Base-by-base conservation (phyloP, 176 grass and related monocot species). In the Carex kokanica region DNA sequence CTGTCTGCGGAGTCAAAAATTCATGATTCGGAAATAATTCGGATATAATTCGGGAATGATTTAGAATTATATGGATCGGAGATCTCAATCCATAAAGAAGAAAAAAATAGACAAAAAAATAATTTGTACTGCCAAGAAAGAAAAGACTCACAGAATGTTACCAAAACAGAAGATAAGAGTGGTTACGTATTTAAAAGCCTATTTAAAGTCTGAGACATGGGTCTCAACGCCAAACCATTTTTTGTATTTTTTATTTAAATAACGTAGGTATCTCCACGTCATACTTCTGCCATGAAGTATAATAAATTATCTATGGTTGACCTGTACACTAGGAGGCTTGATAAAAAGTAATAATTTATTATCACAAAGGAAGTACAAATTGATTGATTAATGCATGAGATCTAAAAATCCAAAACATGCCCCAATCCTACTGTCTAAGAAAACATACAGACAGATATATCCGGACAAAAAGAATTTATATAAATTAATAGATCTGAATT, bases 301-400 rank as follows among this genome's bases (percentile, higher is more conserved):
- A 78, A 51, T 43, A 78, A 51, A 78, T 45, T 74, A 64, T 65
- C 59, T 66, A 52, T 51, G 60, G 79, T 81, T 82, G 80, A 82
- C 79, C 79, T 27, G 58, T n/a, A 38, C 43, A 7, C 29, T 53
- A 66, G 79, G 60, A 53, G 41, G n/a, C 40, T 64, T 82, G 20
- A 21, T 27, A 64, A 67, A 81, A 60, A 32, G 7, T 34, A 62
- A 8, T 9, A 58, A 62, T 60, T 81, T 21, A 49, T 81, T 43
- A 41, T 63, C n/a, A 41, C 16, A 65, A 45, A 64, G 11, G 27
- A 38, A 60, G 52, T 12, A 60, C 17, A 55, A 78, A 52, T 77
- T 55, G 49, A 77, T 75, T 54, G 47, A 75, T 77, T 77, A 2
- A 8, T 77, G 21, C n/a, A n/a, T n/a, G n/a, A n/a, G n/a, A 54